A percentile compares a stretch with the other conserved stretches of the same genome.
Conservation (phyloP, 345 rosid genomes). For the Euphorbia pulcherrima region DNA sequence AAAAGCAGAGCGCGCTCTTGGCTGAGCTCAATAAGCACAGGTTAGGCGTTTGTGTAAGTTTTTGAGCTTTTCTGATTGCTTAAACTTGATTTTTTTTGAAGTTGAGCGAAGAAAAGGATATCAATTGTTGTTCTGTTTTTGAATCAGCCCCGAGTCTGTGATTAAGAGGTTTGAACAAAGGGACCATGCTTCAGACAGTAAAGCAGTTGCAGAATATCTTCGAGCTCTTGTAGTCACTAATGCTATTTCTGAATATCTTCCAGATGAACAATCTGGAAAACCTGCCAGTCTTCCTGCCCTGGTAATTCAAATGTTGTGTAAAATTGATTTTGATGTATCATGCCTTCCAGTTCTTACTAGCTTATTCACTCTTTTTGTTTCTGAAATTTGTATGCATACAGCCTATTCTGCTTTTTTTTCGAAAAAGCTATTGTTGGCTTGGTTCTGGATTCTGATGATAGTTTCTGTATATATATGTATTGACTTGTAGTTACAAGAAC, state of each 20-base stretch:
- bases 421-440: neutral
- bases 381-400: neutral
- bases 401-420: neutral
- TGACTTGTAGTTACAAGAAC: slow-evolving; percentile 74
- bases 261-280: slow-evolving; percentile 78
- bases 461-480: neutral
- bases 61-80: neutral
- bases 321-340: neutral
- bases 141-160: slow-evolving; percentile 79
- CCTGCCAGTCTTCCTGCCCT: slow-evolving; percentile 78
- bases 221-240: slow-evolving; percentile 80
- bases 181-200: slow-evolving; percentile 71
- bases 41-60: slow-evolving; percentile 26
- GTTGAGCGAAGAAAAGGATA: neutral
- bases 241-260: slow-evolving; percentile 85
- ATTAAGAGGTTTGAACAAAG: slow-evolving; percentile 82
- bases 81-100: neutral
- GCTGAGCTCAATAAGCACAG: slow-evolving; percentile 87
- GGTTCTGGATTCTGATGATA: neutral
- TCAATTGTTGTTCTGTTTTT: neutral
- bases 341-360: neutral
- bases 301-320: slow-evolving; percentile 33
- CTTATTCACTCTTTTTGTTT: neutral
- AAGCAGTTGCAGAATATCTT: slow-evolving; percentile 86
- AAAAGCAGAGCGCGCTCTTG: slow-evolving; percentile 61